Evolutionary conservation across 1,284 basidiomycete species (phyloP).

Genomic region (Marasmius tenuissimus): DNA sequence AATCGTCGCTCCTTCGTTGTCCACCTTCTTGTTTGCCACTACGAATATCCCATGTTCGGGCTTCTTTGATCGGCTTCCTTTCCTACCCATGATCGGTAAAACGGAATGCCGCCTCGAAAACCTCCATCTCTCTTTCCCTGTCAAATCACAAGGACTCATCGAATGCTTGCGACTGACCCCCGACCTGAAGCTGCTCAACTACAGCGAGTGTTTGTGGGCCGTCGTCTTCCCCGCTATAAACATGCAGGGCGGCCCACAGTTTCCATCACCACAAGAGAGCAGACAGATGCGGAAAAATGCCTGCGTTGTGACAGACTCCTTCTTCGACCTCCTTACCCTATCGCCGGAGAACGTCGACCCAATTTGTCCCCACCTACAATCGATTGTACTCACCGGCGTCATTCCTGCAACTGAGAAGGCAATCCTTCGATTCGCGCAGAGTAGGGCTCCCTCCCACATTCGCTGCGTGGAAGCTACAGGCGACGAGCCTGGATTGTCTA

Average conservation of each 20-base stretch:
- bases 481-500: neutral
- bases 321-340: constrained; percentile 1
- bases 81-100: constrained; percentile 1
- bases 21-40: neutral
- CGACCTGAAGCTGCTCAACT: neutral
- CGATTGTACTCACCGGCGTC: neutral
- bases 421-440: constrained; percentile 1
- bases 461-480: neutral
- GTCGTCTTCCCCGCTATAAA: neutral
- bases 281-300: too few species aligned
- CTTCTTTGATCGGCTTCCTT: constrained; percentile 1
- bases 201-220: neutral
- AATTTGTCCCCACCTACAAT: constrained; percentile 8
- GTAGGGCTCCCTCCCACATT: neutral
- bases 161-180: constrained; percentile 4
- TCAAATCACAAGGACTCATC: neutral
- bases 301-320: constrained; percentile 1
- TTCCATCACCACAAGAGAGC: neutral
- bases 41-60: neutral
- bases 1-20: neutral
- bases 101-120: constrained; percentile 6
- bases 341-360: constrained; percentile 1
- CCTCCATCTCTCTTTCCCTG: constrained; percentile 2
- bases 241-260: too few species aligned
- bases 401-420: neutral